Conservation (phyloP, 345 rosid genomes). For the Rubroshorea leprosula region DNA sequence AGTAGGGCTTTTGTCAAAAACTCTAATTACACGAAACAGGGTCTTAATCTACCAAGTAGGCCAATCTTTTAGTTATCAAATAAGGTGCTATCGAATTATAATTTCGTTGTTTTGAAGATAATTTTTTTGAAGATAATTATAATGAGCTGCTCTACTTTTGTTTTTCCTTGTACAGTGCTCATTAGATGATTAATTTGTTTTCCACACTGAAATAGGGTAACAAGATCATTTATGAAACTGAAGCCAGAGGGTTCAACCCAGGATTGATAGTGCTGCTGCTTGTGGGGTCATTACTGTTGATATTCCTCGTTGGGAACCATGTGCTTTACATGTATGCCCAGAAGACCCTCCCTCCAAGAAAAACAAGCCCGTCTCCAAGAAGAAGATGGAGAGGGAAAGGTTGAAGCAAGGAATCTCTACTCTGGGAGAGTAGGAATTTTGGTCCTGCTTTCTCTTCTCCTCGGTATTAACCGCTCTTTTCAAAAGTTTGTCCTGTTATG, state of each 20-base stretch:
- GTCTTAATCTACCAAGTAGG: too few species aligned
- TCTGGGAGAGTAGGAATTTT: conserved; percentile 46
- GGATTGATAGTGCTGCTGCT: conserved; percentile 57
- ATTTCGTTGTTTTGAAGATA: too few species aligned
- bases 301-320: conserved; percentile 50
- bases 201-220: conserved; percentile 19
- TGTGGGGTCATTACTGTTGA: conserved; percentile 34
- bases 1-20: too few species aligned
- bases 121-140: too few species aligned
- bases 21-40: too few species aligned
- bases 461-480: conserved; percentile 20
- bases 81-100: too few species aligned
- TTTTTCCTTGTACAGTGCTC: background rate
- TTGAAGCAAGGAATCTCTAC: conserved; percentile 68
- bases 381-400: conserved; percentile 58
- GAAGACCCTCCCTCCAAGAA: conserved; percentile 54
- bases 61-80: too few species aligned
- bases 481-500: background rate
- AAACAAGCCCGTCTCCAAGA: conserved; percentile 63
- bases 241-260: conserved; percentile 50
- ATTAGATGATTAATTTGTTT: background rate
- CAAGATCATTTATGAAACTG: conserved; percentile 15
- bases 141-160: too few species aligned
- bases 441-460: background rate
- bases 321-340: conserved; percentile 40